phyloP scores from a whole-genome alignment of 176 grass and related monocot species.

The Luzula sylvatica region DNA sequence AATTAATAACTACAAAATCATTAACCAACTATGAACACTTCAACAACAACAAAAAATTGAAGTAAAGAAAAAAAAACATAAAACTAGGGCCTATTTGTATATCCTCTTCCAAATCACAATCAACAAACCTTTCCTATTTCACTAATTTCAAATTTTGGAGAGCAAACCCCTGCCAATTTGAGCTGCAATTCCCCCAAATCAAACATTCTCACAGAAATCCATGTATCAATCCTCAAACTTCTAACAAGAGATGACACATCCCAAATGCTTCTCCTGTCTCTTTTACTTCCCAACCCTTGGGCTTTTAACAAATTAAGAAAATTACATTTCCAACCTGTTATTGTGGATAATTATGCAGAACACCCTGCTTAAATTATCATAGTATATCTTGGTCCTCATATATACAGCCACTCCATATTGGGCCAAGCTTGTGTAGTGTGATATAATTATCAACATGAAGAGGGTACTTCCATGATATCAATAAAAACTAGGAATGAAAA shows the following conservation, averaged over 20 bases:
- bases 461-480: neutral
- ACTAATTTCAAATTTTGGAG: neutral
- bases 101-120: slow-evolving; percentile 10
- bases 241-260: slow-evolving; percentile 6
- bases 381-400: neutral
- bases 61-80: neutral
- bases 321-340: neutral
- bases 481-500: slow-evolving; percentile 5
- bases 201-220: slow-evolving; percentile 1
- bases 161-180: slow-evolving; percentile 5
- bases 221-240: slow-evolving; percentile 8
- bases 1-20: slow-evolving; percentile 4
- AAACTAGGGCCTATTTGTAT: slow-evolving; percentile 20
- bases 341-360: neutral
- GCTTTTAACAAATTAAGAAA: neutral
- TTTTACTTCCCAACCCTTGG: slow-evolving; percentile 8
- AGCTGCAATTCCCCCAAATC: slow-evolving; percentile 14
- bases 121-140: slow-evolving; percentile 4
- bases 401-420: neutral
- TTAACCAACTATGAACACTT: slow-evolving; percentile 10
- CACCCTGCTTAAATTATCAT: neutral
- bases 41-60: neutral
- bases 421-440: neutral
- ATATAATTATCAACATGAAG: neutral
- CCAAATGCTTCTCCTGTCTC: neutral